Percentiles rank a stretch among this genome's conserved stretches.
Conservation (phyloP, 2,329 filamentous ascomycete genomes). For the Phialophora macrospora region DNA sequence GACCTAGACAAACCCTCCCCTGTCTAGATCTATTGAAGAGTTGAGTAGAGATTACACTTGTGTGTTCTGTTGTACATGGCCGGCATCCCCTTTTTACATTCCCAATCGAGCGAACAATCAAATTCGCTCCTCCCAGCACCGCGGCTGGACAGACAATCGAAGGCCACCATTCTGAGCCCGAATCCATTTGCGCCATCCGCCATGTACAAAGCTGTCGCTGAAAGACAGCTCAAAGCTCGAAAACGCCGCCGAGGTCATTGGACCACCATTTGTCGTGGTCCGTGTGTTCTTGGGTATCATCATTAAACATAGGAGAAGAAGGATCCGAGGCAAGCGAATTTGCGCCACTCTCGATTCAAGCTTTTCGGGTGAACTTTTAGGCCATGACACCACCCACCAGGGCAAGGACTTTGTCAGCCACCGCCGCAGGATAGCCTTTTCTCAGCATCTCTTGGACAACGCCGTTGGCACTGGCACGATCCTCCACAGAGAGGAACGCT, state of each 20-base stretch:
- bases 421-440: conserved; percentile 86
- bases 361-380: conserved; percentile 17
- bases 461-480: conserved; percentile 73
- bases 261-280: conserved; percentile 17
- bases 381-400: conserved; percentile 64
- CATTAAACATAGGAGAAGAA: conserved; percentile 28
- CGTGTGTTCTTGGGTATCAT: conserved; percentile 34
- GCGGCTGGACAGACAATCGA: conserved; percentile 11
- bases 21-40: conserved; percentile 31
- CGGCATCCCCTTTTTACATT: conserved; percentile 4
- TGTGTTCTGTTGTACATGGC: conserved; percentile 36
- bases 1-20: conserved; percentile 25
- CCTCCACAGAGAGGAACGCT: conserved; percentile 83
- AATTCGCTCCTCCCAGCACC: conserved; percentile 24
- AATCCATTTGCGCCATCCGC: conserved; percentile 9
- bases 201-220: conserved; percentile 25
- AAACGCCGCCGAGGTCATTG: conserved; percentile 24
- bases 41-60: conserved; percentile 35
- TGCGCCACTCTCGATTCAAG: conserved; percentile 31
- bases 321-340: conserved; percentile 32
- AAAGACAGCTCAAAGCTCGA: conserved; percentile 14
- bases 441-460: conserved; percentile 90
- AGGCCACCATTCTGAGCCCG: background rate
- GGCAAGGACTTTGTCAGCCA: conserved; percentile 91
- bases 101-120: conserved; percentile 2